Evolutionary conservation across 2,329 filamentous ascomycete genomes (phyloP), one percentile per base, ranked within the genome.

Genomic region (Cryphonectria carpinicola): DNA sequence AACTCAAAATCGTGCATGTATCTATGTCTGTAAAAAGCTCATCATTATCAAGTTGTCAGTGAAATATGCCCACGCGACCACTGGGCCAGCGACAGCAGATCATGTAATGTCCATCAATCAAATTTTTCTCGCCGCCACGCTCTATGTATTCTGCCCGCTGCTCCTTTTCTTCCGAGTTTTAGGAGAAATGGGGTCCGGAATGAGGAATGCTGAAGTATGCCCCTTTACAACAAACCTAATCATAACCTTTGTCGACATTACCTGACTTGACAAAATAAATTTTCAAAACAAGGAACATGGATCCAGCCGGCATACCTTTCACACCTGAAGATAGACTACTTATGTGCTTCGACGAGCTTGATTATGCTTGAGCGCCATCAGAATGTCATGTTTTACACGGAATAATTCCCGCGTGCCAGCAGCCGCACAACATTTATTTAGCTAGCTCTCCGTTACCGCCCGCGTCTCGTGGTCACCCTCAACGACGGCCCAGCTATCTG

Each of bases 391-490:
- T 4, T 25, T 7, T 22, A 56, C 25, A 32, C n/a, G 13, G 25
- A 32, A 32, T 28, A 17, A 32, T 14, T 56, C 25, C 43, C 25
- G 52, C 52, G 25, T 32, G 52, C 52, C 52, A 56, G 52, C 52
- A 56, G 52, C 52, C 52, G 52, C 52, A 32, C 25, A 54, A 56
- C 4, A 56, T 19, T n/a, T n/a, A 54, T n/a, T 28, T 19, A n/a
- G 61, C 32, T 41, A 37, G 32, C 22, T 28, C n/a, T 41, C 1
- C 13, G 28, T 35, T 35, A 17, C 35, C 4, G 61, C 37, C 37
- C 61, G 61, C 61, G 61, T 63, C 61, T 63, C 61, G 61, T 39
- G 61, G 61, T 13, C 14, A 25, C 39, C 25, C 37, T 63, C 22
- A 25, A 39, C 2, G 22, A 11, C n/a, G 4, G n/a, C 35, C 39